phyloP scores from a whole-genome alignment of 257 asterid species.

The Capsicum chinense region DNA sequence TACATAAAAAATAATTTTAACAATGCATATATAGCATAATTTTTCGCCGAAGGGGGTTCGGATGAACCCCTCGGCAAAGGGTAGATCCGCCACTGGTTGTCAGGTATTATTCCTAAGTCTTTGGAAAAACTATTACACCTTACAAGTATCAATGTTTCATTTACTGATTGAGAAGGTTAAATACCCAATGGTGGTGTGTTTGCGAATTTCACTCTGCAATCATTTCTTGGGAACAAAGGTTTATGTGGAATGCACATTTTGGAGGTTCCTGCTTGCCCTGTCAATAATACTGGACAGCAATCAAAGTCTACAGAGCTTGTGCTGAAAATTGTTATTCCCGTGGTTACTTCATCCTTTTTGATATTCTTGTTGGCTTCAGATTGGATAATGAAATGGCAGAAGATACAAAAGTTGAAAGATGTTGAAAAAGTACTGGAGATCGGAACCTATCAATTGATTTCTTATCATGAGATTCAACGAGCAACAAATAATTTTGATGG shows the following conservation, averaged over 20 bases:
- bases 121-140: constrained; percentile 37
- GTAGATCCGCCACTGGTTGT: background rate
- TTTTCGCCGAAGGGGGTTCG: no score
- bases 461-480: constrained; percentile 36
- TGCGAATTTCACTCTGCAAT: constrained; percentile 38
- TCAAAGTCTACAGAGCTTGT: background rate
- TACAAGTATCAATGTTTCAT: constrained; percentile 35
- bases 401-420: background rate
- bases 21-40: no score
- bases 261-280: constrained; percentile 26
- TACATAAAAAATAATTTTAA: no score
- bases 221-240: constrained; percentile 37
- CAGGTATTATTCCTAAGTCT: constrained; percentile 42
- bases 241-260: constrained; percentile 36
- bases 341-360: constrained; percentile 17
- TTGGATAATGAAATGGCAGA: constrained; percentile 30
- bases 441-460: constrained; percentile 18
- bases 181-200: constrained; percentile 50
- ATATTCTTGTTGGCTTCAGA: background rate
- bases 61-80: no score
- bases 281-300: background rate
- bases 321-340: constrained; percentile 29
- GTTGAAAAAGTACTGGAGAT: background rate
- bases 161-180: constrained; percentile 43
- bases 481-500: constrained; percentile 41